A percentile compares a stretch with the other conserved stretches of the same genome.
Conservation (phyloP, 2,329 filamentous ascomycete genomes). For the Claviceps paspali region DNA sequence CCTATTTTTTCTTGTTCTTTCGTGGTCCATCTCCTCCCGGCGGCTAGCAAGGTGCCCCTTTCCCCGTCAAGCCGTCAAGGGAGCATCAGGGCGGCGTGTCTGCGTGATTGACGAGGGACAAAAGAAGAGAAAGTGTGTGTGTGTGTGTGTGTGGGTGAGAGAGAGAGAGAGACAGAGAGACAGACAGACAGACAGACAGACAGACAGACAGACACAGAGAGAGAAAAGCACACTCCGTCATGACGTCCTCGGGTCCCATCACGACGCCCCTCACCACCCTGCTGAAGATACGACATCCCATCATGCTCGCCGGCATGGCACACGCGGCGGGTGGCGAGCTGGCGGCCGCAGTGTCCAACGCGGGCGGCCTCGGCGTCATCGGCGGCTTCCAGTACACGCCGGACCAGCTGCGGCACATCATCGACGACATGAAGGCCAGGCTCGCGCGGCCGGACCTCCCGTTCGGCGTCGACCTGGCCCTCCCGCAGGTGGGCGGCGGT, state of each 20-base stretch:
- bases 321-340: conserved; percentile 63
- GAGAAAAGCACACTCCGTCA: too few relatives aligned
- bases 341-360: conserved; percentile 77
- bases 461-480: conserved; percentile 81
- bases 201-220: too few relatives aligned
- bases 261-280: conserved; percentile 65
- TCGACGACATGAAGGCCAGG: conserved; percentile 70
- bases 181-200: too few relatives aligned
- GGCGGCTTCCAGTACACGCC: conserved; percentile 60
- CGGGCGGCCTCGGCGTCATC: conserved; percentile 68
- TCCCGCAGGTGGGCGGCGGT: conserved; percentile 72
- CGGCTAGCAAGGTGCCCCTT: too few relatives aligned
- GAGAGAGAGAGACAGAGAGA: too few relatives aligned
- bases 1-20: too few relatives aligned
- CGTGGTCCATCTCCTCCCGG: too few relatives aligned
- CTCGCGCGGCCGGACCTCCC: conserved; percentile 53
- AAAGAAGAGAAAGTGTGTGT: too few relatives aligned
- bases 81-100: too few relatives aligned
- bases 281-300: conserved; percentile 71
- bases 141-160: too few relatives aligned
- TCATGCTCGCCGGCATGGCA: conserved; percentile 90
- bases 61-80: too few relatives aligned
- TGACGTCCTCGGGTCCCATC: conserved; percentile 38
- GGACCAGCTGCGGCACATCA: conserved; percentile 59
- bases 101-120: too few relatives aligned